Base-by-base conservation (phyloP, 192 early-diverging fungal species). In the Gryganskiella cystojenkinii region DNA sequence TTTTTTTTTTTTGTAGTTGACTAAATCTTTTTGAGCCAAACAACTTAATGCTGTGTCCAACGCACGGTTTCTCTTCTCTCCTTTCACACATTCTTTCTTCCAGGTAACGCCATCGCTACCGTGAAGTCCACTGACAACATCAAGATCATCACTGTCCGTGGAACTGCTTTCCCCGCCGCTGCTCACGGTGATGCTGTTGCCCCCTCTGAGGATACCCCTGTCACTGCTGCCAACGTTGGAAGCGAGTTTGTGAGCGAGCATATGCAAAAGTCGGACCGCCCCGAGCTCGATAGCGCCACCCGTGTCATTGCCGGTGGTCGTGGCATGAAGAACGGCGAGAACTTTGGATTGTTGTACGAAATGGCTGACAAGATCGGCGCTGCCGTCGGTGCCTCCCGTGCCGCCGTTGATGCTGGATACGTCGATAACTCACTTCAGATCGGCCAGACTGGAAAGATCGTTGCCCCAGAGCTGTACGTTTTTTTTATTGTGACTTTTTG, bases 381-480 rank as follows among this genome's bases (percentile, higher is more conserved):
- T 67, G 96, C 92, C 56, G 97, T 98, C 52, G 97, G 97, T 70
- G 97, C 95, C 25, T 98, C 96, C 64, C 94, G 97, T 67, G 97
- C 97, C 62, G 97, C 97, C 28, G 96, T 97, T 25, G 97, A 99
- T 88, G 93, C 97, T 57, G 96, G 96, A 33, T 99, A 93, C 83
- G 96, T 94, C 52, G 91, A 92, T 85, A 98, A 99, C 87, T 94
- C 95, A 33, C 82, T 99, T 56, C 98, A 99, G 85, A 93, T 99
- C 57, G 97, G 97, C 13, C 97, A 99, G 84, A 99, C 97, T 4
- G 97, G 97, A 61, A 97, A 97, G 82, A 96, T 99, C 66, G 91
- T 99, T 69, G 97, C 97, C 22, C 97, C 97, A 40, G 91, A 86
- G 83, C 83, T 78, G 80, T 57, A 70, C 61, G 50, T 45, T 52